phyloP scores from a whole-genome alignment of 441 rosid species.

The Euphorbia celastroides region DNA sequence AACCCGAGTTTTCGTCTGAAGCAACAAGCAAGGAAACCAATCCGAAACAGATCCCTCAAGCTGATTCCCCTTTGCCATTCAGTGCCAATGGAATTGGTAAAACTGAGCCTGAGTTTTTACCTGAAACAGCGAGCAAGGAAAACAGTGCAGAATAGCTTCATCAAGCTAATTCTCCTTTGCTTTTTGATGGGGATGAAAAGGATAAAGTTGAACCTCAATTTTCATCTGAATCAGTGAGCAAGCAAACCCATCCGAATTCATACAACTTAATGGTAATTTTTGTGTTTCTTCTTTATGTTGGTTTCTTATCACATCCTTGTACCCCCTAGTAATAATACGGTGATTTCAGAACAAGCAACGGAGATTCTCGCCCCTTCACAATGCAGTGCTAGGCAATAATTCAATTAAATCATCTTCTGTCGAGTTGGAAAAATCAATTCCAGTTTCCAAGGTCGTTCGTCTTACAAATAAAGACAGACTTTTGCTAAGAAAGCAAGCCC shows the following conservation, averaged over 20 bases:
- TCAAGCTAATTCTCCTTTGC: constrained; percentile 11
- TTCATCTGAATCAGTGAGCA: constrained; percentile 22
- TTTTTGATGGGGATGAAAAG: background rate
- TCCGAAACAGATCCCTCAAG: no score
- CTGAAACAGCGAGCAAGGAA: constrained; percentile 22
- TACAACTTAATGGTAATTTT: constrained; percentile 33
- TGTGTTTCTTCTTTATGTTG: constrained; percentile 15
- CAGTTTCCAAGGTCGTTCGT: constrained; percentile 19
- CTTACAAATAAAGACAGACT: constrained; percentile 83
- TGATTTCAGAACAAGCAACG: constrained; percentile 29
- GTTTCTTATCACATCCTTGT: constrained; percentile 9
- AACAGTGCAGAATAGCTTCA: constrained; percentile 24
- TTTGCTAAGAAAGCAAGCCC: constrained; percentile 69
- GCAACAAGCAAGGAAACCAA: no score
- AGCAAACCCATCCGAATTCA: constrained; percentile 24
- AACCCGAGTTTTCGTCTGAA: no score
- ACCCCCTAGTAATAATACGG: constrained; percentile 11
- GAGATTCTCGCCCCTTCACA: constrained; percentile 14
- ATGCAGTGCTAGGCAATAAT: constrained; percentile 18
- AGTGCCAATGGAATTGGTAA: constrained; percentile 22
- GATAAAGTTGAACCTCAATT: constrained; percentile 10
- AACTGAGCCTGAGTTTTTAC: constrained; percentile 24
- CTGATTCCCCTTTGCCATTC: constrained; percentile 17
- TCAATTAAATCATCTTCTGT: constrained; percentile 17
- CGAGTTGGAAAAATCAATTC: constrained; percentile 22